A percentile compares a stretch with the other conserved stretches of the same genome.
These are phyloP conservation scores for Fusarium sp. DNA, from an alignment of 2,329 filamentous ascomycete genomes.

Conservation along the genomic window DNA sequence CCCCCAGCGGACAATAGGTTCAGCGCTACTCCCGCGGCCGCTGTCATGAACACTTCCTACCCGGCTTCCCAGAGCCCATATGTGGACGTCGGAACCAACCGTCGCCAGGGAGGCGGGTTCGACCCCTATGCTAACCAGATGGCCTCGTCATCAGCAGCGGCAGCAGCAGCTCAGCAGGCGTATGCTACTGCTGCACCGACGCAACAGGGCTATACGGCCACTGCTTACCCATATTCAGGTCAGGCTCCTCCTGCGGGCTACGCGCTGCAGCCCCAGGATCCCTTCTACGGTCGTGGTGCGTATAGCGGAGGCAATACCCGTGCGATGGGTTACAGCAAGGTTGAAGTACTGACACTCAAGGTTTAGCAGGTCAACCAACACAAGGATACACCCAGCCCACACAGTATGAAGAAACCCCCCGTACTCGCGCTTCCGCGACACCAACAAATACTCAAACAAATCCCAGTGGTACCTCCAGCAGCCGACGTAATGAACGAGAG, in stretches of 20 bases:
- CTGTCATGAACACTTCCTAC: constrained; percentile 53
- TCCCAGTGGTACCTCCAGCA: constrained; percentile 54
- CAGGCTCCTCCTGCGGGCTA: constrained; percentile 56
- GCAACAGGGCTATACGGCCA: constrained; percentile 52
- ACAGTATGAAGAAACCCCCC: constrained; percentile 66
- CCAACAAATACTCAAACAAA: constrained; percentile 58
- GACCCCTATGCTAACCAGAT: constrained; percentile 53
- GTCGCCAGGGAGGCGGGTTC: constrained; percentile 48
- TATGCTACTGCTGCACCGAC: constrained; percentile 53
- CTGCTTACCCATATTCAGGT: constrained; percentile 53
- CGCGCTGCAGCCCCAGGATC: constrained; percentile 60
- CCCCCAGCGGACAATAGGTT: constrained; percentile 53
- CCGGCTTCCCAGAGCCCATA: constrained; percentile 52
- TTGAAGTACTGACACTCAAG: constrained; percentile 62
- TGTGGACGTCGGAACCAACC: constrained; percentile 55
- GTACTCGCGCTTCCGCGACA: constrained; percentile 54
- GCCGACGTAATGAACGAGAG: constrained; percentile 60
- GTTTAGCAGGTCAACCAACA: constrained; percentile 61
- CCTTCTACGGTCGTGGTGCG: constrained; percentile 72
- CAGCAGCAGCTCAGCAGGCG: constrained; percentile 51
- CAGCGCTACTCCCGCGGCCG: constrained; percentile 46
- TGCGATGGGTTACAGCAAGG: constrained; percentile 25
- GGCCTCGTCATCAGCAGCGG: constrained; percentile 49
- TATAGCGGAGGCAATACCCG: constrained; percentile 55
- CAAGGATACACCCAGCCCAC: constrained; percentile 61